Evolutionary conservation across 164 flowering plant genomes (phyloP).

Genomic region (Vitis labrusca): DNA sequence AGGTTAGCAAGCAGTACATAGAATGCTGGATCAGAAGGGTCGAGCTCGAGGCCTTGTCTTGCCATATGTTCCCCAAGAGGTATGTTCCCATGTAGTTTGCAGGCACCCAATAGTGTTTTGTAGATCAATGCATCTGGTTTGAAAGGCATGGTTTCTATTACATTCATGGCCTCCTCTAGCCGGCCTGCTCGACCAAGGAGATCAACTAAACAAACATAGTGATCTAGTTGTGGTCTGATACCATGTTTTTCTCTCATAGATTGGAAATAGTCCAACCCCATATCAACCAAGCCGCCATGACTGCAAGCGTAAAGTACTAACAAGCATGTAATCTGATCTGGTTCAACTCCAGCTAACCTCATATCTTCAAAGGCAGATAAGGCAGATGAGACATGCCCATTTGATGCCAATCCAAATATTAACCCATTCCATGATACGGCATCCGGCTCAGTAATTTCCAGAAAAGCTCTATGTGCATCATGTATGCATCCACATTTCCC

Average conservation of each 20-base stretch:
- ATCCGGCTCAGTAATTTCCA: conserved; percentile 42
- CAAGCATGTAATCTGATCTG: conserved; percentile 54
- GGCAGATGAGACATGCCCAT: conserved; percentile 39
- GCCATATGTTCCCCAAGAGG: conserved; percentile 59
- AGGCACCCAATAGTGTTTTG: conserved; percentile 50
- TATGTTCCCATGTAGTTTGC: conserved; percentile 45
- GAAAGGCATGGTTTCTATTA: conserved; percentile 48
- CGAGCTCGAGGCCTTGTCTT: conserved; percentile 38
- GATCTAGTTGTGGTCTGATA: conserved; percentile 41
- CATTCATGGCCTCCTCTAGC: conserved; percentile 44
- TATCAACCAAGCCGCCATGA: conserved; percentile 53
- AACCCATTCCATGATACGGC: conserved; percentile 62
- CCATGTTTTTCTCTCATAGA: conserved; percentile 34
- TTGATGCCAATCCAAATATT: conserved; percentile 55
- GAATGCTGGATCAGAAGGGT: conserved; percentile 50
- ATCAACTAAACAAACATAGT: conserved; percentile 57
- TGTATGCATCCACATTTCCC: conserved; percentile 51
- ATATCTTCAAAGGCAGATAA: conserved; percentile 60
- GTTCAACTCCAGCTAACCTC: conserved; percentile 43
- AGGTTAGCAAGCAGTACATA: conserved; percentile 55
- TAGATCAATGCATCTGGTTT: conserved; percentile 42
- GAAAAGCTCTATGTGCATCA: conserved; percentile 41
- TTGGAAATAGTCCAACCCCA: conserved; percentile 47
- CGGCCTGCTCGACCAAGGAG: conserved; percentile 58
- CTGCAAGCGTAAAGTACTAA: conserved; percentile 55